Evolutionary conservation across 1,284 basidiomycete genomes (phyloP), one percentile per base, ranked within the genome.

Genomic region (Ustilago nuda): DNA sequence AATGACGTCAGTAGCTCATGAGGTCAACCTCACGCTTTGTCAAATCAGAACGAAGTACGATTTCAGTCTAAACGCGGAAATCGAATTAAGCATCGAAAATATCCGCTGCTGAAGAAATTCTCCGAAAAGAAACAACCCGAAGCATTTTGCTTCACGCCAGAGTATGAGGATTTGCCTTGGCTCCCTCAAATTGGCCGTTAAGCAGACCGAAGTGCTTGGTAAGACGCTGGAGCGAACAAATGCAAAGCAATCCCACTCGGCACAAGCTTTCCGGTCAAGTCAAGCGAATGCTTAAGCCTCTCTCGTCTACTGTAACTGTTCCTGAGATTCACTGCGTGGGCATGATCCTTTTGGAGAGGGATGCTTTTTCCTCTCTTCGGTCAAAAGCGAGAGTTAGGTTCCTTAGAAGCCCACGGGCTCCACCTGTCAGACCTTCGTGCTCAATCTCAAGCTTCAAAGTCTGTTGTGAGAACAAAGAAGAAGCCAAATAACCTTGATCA

Each of bases 71-170:
- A 23, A 37, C 55, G 55, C 61, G 61, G 52, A 54, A 30, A 61
- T 61, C 59, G 59, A 61, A 54, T 17, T 61, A 51, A 60, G 57
- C 57, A 60, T 60, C 45, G 48, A 50, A 11, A 50, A 32, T 43
- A 32, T 43, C 30, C 19, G 57, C 15, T 13, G 57, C 15, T n/a
- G 43, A 17, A 30, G 39, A 52, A 43, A 53, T 53, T 61, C 51
- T 53, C 50, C 57, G 57, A 56, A 32, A 56, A 12, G 41, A 46
- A 33, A 59, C 23, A 39, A 37, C 56, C 23, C 17, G 30, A 60
- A 51, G 39, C 30, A 30, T 43, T 43, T 19, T 5, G 53, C 12
- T 39, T 15, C 53, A 17, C 19, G 9, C 1, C n/a, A 7, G 7
- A 39, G 53, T 9, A 39, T 15, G 51, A 8, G 6, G 32, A 8